Evolutionary conservation across 352 stramenopile genomes (phyloP), one percentile per base, ranked within the genome.

Genomic region (Phytophthora podocarpi): DNA sequence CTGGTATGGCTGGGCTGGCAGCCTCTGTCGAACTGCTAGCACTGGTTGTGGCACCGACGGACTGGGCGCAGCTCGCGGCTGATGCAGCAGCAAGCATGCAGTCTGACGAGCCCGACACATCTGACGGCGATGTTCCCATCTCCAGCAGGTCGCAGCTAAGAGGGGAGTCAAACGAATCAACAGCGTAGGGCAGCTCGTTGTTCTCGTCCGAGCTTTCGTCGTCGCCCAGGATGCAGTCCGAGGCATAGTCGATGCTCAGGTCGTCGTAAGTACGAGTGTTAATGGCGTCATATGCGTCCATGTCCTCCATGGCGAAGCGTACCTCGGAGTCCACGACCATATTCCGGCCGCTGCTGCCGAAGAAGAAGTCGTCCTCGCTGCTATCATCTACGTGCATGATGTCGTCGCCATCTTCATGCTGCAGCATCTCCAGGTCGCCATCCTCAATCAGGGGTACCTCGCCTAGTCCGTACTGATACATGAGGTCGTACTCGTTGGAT

Each of bases 401-500:
- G 39, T 77, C 64, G 46, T 77, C 69, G 27, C 74, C 64, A 7
- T 76, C 74, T 4, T 82, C 62, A 2, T 73, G 63, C 34, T 63
- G 71, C 47, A 86, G 58, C 64, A 84, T 78, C 50, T 89, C 78
- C 51, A 88, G 71, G 57, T 80, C 60, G 28, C 53, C 61, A 56
- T 88, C 72, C 26, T 87, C 80, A 64, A 90, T 76, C 26, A 87
- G 56, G 0, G 77, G 73, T 23, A 81, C 74, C 37, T 92, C 80
- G 4, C 83, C 83, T 43, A 92, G 70, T 27, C 80, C 81, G 50
- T 82, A 92, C 67, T 93, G 84, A 66, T 91, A 88, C 67, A 89
- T 76, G 57, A 93, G 68, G 54, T 93, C 84, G 64, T 90, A 93
- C 64, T 93, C 84, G 62, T 93, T 93, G 21, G 84, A 91, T 53